Percentiles rank a stretch among this genome's conserved stretches.
Evolutionary conservation across 2,329 filamentous ascomycete genomes (phyloP).

Genomic region (Fusarium abutilonis): DNA sequence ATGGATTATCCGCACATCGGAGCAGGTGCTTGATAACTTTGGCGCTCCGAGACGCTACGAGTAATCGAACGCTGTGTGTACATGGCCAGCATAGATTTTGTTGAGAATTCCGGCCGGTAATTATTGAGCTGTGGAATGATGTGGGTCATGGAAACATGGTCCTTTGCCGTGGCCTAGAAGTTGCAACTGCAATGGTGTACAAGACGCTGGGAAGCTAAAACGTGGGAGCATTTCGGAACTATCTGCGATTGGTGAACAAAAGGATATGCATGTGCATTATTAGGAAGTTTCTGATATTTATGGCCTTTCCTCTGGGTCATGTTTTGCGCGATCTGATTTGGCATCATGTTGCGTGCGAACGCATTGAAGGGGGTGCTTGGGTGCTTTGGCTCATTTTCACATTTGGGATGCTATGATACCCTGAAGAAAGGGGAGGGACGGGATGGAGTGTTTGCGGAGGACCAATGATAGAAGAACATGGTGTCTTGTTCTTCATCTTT

Average conservation of each 20-base stretch:
- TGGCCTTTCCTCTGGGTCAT: conserved; percentile 20
- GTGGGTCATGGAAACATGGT: conserved; percentile 22
- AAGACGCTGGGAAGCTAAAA: conserved; percentile 35
- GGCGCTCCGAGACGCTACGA: conserved; percentile 46
- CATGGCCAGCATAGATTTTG: conserved; percentile 13
- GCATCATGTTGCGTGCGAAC: conserved; percentile 26
- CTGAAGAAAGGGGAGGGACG: conserved; percentile 31
- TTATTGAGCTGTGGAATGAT: conserved; percentile 21
- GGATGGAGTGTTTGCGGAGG: conserved; percentile 24
- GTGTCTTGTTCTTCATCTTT: conserved; percentile 23
- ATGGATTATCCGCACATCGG: conserved; percentile 52
- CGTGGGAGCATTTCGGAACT: conserved; percentile 37
- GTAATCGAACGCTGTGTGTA: conserved; percentile 33
- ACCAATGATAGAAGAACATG: neutral
- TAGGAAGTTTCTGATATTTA: conserved; percentile 38
- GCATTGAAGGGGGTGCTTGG: conserved; percentile 27
- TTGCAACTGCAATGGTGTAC: conserved; percentile 46
- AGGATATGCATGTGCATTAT: conserved; percentile 38
- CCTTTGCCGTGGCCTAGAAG: conserved; percentile 19
- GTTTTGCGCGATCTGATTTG: conserved; percentile 26
- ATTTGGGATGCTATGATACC: conserved; percentile 39
- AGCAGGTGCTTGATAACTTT: conserved; percentile 51
- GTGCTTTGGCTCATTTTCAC: conserved; percentile 29
- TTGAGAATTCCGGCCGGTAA: conserved; percentile 10
- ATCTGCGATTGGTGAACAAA: conserved; percentile 23